Base-by-base conservation (phyloP, 2,329 filamentous ascomycete species). In the Hymenoscyphus fraxineus region DNA sequence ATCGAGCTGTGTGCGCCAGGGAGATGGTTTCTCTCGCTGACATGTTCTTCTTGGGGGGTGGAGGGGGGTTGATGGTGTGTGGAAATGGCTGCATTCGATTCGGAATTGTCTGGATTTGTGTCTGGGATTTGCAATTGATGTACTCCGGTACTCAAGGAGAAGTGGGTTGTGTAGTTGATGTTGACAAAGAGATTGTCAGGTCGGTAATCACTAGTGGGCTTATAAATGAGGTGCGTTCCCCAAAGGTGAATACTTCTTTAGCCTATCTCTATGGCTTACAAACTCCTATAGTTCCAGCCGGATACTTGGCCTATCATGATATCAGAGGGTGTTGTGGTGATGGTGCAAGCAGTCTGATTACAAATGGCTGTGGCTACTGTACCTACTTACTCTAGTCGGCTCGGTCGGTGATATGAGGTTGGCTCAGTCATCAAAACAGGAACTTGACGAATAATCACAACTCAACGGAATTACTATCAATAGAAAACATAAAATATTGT, bases 1-100 rank as follows among this genome's bases (percentile, higher is more conserved):
- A 71, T n/a, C 64, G 56, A 0, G 67, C 68, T 7, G 68, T 70
- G 40, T 70, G 68, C 5, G 67, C 68, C 31, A 70, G 62, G 3
- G 58, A 59, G 47, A 64, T 65, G 22, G 67, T 66, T 44, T 68
- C 66, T 13, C 47, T 22, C 27, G 44, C 44, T 16, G 59, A 51
- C 44, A 51, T 51, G 44, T 10, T 51, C 22, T 10, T 51, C 22
- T 51, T 51, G 19, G 41, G 41, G 16, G 44, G 44, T 22, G 9
- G 44, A 19, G 7, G n/a, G 19, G 7, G 15, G 1, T 51, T 27
- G 44, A 51, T n/a, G 9, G 44, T 27, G 22, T 7, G 44, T 22
- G 15, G 10, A n/a, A 16, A 51, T 51, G 19, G 44, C 7, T 51
- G 44, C 19, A 51, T 51, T 9, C 19, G 44, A 22, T 12, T 47